Evolutionary conservation across 305 asterid species (phyloP).

Genomic region (Fraxinus xanthoxyloides): DNA sequence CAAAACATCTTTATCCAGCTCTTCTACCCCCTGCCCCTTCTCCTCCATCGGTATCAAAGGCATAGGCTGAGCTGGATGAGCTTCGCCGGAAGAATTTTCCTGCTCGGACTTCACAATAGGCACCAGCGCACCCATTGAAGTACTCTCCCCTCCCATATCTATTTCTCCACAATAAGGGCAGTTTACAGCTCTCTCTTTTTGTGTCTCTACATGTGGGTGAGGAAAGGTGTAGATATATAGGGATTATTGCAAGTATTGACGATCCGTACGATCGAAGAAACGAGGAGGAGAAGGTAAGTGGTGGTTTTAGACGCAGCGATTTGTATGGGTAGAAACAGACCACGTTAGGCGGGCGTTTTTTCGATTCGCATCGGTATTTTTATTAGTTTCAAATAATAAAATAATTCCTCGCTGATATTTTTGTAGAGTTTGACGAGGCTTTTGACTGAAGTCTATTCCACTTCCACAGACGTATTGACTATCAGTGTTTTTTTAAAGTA

Average conservation of each 20-base stretch:
- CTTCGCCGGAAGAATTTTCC: slow-evolving; percentile 31
- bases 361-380: slow-evolving; percentile 17
- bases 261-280: not conserved
- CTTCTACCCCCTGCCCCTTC: slow-evolving; percentile 22
- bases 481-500: no score
- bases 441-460: no score
- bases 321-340: slow-evolving; percentile 66
- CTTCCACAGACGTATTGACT: no score
- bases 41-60: slow-evolving; percentile 3
- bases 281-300: slow-evolving; percentile 12
- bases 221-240: not conserved
- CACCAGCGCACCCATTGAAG: slow-evolving; percentile 48
- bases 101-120: slow-evolving; percentile 52
- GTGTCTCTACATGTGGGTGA: not conserved
- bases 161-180: not conserved
- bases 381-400: not conserved
- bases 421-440: not conserved
- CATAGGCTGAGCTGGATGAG: slow-evolving; percentile 17
- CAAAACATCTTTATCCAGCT: slow-evolving; percentile 51
- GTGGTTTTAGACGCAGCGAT: slow-evolving; percentile 19
- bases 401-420: not conserved
- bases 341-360: slow-evolving; percentile 61
- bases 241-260: not conserved
- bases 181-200: not conserved
- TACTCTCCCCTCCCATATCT: slow-evolving; percentile 35